Conservation (phyloP, 225 moss, liverwort and hornwort species). For the Marchantia polymorpha region DNA sequence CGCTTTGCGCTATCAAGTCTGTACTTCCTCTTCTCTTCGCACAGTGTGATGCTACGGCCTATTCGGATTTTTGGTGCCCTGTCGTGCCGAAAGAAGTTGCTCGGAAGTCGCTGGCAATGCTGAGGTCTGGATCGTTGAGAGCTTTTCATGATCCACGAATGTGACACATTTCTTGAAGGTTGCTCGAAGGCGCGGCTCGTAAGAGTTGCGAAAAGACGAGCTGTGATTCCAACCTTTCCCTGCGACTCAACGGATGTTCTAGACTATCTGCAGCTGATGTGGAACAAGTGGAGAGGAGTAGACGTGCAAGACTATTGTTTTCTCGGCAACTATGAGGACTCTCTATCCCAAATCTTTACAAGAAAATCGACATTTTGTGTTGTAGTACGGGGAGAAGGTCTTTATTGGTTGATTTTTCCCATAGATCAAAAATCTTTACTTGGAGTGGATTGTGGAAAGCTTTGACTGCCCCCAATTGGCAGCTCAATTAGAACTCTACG, state of each 20-base stretch:
- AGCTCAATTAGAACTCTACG: neutral
- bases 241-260: neutral
- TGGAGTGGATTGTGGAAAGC: neutral
- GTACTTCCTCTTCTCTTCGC: neutral
- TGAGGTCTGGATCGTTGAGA: conserved; percentile 2
- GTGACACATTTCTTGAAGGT: neutral
- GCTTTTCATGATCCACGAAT: neutral
- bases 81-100: neutral
- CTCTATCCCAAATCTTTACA: neutral
- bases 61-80: neutral
- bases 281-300: neutral
- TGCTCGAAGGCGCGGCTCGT: neutral
- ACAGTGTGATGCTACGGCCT: neutral
- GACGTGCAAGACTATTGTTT: conserved; percentile 5
- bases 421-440: neutral
- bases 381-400: neutral
- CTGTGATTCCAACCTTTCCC: neutral
- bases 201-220: neutral
- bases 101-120: neutral
- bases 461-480: neutral
- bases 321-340: neutral
- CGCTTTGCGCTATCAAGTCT: neutral
- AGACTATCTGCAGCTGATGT: neutral
- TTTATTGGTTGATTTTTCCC: neutral
- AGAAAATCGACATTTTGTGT: neutral